These are phyloP conservation scores for Trichoderma asperelloides DNA, from an alignment of 495 filamentous ascomycete species.

Conservation along the genomic window DNA sequence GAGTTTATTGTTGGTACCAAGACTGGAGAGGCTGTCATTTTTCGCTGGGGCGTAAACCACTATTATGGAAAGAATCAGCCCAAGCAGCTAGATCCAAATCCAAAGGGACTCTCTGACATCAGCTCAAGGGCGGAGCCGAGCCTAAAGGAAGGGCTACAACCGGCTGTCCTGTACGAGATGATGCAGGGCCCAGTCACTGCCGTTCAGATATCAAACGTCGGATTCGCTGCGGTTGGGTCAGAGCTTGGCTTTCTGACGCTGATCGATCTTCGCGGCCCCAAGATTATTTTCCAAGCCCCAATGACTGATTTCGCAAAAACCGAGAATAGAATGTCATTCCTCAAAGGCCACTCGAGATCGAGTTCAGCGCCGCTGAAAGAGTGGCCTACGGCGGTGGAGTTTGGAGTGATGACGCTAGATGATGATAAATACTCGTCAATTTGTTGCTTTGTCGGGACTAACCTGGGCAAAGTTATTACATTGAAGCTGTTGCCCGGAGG, in stretches of 20 bases:
- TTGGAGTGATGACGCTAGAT: conserved; percentile 88
- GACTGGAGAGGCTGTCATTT: conserved; percentile 77
- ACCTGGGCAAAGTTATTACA: conserved; percentile 68
- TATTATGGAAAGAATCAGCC: conserved; percentile 44
- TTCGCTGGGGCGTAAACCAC: conserved; percentile 75
- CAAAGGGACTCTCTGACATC: conserved; percentile 62
- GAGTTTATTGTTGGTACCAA: conserved; percentile 78
- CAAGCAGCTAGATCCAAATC: conserved; percentile 45
- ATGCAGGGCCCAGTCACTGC: conserved; percentile 69
- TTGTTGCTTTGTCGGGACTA: conserved; percentile 84
- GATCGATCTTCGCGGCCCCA: conserved; percentile 79
- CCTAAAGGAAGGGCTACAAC: conserved; percentile 73
- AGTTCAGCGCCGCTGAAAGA: conserved; percentile 47
- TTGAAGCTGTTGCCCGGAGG: conserved; percentile 77
- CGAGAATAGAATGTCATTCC: conserved; percentile 62
- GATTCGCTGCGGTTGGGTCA: conserved; percentile 81
- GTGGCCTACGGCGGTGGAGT: conserved; percentile 72
- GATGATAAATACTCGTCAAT: conserved; percentile 93
- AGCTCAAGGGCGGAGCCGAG: conserved; percentile 65
- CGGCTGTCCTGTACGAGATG: conserved; percentile 71
- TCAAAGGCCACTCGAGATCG: conserved; percentile 23
- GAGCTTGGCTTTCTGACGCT: conserved; percentile 70
- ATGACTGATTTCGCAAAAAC: conserved; percentile 58
- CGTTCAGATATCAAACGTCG: conserved; percentile 76
- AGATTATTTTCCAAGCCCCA: conserved; percentile 68